A percentile compares a stretch with the other conserved stretches of the same genome.
Conservation (phyloP, 2,329 filamentous ascomycete genomes). For the Xylaria sp. region DNA sequence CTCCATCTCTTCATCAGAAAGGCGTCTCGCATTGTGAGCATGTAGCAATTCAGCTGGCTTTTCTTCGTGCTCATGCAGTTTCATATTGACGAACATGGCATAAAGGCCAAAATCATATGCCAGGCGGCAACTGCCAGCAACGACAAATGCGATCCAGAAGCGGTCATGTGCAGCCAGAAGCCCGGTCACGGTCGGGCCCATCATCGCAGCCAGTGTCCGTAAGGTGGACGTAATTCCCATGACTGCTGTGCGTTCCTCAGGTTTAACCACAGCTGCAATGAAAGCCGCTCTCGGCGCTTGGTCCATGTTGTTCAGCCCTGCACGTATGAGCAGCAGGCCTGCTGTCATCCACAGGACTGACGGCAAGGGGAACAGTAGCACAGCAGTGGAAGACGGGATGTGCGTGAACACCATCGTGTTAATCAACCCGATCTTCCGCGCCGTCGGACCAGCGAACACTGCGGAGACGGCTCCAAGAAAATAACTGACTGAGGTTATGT, state of each 20-base stretch:
- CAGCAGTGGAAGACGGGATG: conserved; percentile 63
- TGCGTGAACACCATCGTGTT: conserved; percentile 68
- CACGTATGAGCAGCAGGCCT: conserved; percentile 59
- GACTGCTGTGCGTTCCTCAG: conserved; percentile 68
- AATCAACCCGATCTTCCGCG: conserved; percentile 61
- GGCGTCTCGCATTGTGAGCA: conserved; percentile 3
- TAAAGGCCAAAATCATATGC: conserved; percentile 63
- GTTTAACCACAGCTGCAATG: conserved; percentile 66
- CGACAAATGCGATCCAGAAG: conserved; percentile 66
- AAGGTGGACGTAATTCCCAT: conserved; percentile 69
- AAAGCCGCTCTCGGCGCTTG: conserved; percentile 68
- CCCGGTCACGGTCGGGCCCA: conserved; percentile 59
- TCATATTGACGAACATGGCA: conserved; percentile 61
- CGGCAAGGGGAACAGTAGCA: conserved; percentile 62
- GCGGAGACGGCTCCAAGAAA: conserved; percentile 57
- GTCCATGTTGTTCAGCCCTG: conserved; percentile 70
- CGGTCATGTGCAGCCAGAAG: conserved; percentile 52
- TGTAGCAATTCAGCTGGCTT: conserved; percentile 14
- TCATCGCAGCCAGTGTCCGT: conserved; percentile 60
- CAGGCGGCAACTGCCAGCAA: conserved; percentile 55
- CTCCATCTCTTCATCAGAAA: conserved; percentile 30
- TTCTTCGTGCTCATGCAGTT: conserved; percentile 49
- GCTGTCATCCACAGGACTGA: conserved; percentile 54
- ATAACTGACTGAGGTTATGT: conserved; percentile 58
- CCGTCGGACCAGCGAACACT: conserved; percentile 60